Evolutionary conservation across 1,139 yeast species (phyloP), one percentile per base, ranked within the genome.

Genomic region (Suhomyces choctaworum): DNA sequence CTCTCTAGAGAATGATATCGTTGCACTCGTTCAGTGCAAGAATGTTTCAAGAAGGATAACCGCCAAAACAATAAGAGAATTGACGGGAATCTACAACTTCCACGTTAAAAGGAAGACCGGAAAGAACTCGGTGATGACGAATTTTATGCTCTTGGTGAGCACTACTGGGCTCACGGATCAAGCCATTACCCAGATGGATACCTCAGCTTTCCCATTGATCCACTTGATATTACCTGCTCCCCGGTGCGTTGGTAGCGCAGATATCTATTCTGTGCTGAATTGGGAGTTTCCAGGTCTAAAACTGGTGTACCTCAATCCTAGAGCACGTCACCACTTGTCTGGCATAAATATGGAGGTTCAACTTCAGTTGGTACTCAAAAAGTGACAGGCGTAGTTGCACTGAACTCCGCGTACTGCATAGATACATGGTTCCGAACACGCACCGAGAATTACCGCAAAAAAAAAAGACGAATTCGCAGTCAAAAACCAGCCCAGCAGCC

Each of bases 161-260:
- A 87, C 92, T 1, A 69, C 73, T 11, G 66, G 73, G 2, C 64
- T 82, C 31, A 81, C 94, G 0, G 54, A 66, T 24, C 83, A 80
- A 40, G 89, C 83, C 0, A 59, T 73, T 24, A 60, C 63, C 5
- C 78, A 80, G 36, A 66, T 83, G 44, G 78, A 82, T 41, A 62
- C 64, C 10, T 53, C 76, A n/a, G 56, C 60, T 11, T 60, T 79
- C 30, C 89, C 92, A 2, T 53, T 83, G 38, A 60, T 80, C 3
- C 81, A 71, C 49, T 22, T 45, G 4, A 21, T 16, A 4, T 26
- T 38, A 12, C 29, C 41, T 9, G 33, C 38, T 8, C 33, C 41
- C 4, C 39, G 34, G 19, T 25, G 24, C 8, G 10, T 8, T 12
- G 25, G 20, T 16, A 27, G 22, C 9, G 16, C 14, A 4, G 30